phyloP scores from a whole-genome alignment of 805 yeast species.

The Wickerhamomyces xylosicus region DNA sequence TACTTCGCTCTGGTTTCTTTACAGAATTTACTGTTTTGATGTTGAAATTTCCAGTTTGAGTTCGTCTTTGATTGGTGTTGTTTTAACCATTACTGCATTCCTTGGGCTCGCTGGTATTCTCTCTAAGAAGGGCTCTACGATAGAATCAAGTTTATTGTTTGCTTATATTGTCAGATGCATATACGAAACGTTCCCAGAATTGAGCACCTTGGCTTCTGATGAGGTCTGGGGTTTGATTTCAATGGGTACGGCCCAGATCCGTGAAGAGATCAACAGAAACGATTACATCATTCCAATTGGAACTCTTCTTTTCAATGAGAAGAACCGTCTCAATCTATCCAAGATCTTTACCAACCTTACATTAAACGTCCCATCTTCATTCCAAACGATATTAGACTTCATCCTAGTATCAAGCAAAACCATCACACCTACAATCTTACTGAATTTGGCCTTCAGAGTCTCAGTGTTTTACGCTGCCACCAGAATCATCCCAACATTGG shows the following conservation, averaged over 20 bases:
- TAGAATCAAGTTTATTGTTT: constrained; percentile 77
- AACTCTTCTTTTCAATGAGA: background rate
- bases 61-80: constrained; percentile 81
- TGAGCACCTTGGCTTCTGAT: constrained; percentile 45
- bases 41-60: constrained; percentile 51
- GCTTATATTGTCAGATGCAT: constrained; percentile 90
- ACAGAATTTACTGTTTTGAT: constrained; percentile 74
- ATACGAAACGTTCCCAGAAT: constrained; percentile 85
- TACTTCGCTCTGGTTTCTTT: constrained; percentile 65
- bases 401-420: constrained; percentile 34
- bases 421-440: constrained; percentile 71
- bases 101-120: constrained; percentile 78
- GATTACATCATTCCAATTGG: background rate
- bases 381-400: constrained; percentile 28
- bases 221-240: constrained; percentile 30
- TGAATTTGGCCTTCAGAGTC: constrained; percentile 77
- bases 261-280: constrained; percentile 17
- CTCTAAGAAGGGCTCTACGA: constrained; percentile 77
- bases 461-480: constrained; percentile 88
- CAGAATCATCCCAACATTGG: constrained; percentile 75
- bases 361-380: constrained; percentile 17
- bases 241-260: constrained; percentile 22
- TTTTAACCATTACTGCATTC: constrained; percentile 63
- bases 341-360: constrained; percentile 13
- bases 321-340: constrained; percentile 18